phyloP scores from a whole-genome alignment of 164 flowering plant genomes.

The Sextonia rubra region DNA sequence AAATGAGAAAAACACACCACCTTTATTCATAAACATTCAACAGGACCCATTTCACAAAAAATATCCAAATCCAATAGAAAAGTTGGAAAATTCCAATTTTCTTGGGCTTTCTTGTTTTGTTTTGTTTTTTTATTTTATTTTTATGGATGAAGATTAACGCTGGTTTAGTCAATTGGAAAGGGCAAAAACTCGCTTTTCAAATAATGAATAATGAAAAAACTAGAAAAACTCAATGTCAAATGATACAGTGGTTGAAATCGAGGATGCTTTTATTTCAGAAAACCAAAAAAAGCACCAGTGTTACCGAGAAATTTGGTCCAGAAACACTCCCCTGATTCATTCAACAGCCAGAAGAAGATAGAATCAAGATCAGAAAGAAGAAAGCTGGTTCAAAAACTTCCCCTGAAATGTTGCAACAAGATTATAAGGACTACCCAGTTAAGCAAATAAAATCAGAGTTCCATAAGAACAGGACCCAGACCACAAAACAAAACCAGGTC shows the following conservation, averaged over 20 bases:
- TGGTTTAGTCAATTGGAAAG: too few relatives aligned
- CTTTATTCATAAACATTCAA: too few relatives aligned
- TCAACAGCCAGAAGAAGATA: neutral
- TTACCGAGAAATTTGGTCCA: neutral
- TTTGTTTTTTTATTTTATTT: too few relatives aligned
- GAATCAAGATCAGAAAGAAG: neutral
- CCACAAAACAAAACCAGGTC: neutral
- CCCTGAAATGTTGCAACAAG: too few relatives aligned
- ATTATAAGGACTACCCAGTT: neutral
- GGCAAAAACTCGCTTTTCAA: too few relatives aligned
- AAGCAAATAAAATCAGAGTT: neutral
- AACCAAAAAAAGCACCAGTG: neutral
- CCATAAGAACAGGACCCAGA: too few relatives aligned
- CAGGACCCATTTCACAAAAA: too few relatives aligned
- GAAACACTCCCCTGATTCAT: neutral
- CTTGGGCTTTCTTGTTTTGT: too few relatives aligned
- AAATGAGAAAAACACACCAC: too few relatives aligned
- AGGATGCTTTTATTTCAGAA: neutral
- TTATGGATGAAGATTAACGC: too few relatives aligned
- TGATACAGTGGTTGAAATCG: neutral
- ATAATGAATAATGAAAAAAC: neutral
- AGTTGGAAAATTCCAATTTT: too few relatives aligned
- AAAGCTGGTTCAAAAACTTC: neutral
- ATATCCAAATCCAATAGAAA: too few relatives aligned
- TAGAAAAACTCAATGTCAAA: neutral